These are phyloP conservation scores for Corylus americana DNA, from an alignment of 306 rosid genomes.

Conservation along the genomic window DNA sequence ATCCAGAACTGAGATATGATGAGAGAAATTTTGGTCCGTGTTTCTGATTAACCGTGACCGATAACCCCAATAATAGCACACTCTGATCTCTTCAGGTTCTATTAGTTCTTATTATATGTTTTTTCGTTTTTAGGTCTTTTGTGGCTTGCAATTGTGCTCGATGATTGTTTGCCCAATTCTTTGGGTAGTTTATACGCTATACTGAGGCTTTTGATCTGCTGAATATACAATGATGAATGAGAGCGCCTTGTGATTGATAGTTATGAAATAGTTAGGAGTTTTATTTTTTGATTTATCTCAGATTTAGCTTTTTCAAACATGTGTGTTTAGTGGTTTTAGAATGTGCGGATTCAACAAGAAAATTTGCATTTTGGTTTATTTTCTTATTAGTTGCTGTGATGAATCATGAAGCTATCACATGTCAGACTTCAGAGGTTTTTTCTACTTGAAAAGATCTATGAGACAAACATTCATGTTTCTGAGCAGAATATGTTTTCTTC, in stretches of 20 bases:
- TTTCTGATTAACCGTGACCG: conserved; percentile 15
- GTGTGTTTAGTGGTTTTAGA: no score
- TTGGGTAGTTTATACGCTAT: background rate
- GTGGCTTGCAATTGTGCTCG: background rate
- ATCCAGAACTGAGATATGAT: background rate
- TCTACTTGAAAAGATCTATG: background rate
- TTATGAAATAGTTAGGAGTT: background rate
- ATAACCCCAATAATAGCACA: conserved; percentile 5
- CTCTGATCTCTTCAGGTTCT: background rate
- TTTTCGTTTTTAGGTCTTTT: background rate
- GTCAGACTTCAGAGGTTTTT: conserved; percentile 14
- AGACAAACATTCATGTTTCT: conserved; percentile 5
- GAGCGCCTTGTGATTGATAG: background rate
- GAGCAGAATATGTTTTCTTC: background rate
- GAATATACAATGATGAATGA: background rate
- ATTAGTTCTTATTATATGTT: background rate
- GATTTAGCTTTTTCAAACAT: background rate
- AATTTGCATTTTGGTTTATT: background rate
- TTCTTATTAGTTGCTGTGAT: background rate
- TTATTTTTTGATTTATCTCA: background rate
- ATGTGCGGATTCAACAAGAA: no score
- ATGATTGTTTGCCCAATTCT: background rate
- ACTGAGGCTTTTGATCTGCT: background rate
- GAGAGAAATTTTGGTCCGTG: conserved; percentile 14
- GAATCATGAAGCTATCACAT: conserved; percentile 13